Base-by-base conservation (phyloP, 345 rosid genomes). In the Draba incana region DNA sequence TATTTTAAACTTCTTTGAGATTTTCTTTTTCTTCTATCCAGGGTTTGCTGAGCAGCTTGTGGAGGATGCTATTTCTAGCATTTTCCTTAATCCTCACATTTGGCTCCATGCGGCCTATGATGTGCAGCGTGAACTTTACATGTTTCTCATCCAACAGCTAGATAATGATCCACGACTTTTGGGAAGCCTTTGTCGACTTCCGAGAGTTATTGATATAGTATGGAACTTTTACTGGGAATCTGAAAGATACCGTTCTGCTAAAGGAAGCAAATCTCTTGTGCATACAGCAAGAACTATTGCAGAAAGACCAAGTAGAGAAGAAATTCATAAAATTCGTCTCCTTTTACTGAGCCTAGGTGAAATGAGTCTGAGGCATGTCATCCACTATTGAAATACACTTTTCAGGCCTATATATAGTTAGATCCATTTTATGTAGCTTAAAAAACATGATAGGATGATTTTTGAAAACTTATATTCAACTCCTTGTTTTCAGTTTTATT, bases 301-400 rank as follows among this genome's bases (percentile, higher is more conserved):
- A 76, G 89, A 86, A 84, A 84, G 98, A 75, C 96, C 98, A 50
- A 77, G 70, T 38, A 80, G 70, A 66, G 97, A 93, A 23, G 98
- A 90, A 82, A 84, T 87, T 69, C 96, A 75, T 48, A 93, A 93
- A 84, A 84, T 90, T 72, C 96, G 98, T 81, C 97, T 93, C 82
- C 87, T 93, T 70, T 79, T 88, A 61, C 79, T 93, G 78, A 87
- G 98, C 78, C 93, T 90, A 75, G 97, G 96, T 69, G 98, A 93
- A 84, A 90, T 93, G 98, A 84, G 97, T 79, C 88, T 93, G 71
- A 85, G 92, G 98, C 92, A 88, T 80, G 76, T 72, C 64, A 64
- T 62, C 77, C 69, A 52, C 77, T 54, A 63, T 71, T 33, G 58
- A 55, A 72, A 23, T 68, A 24, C 9, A 59, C 38, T 37, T 53